These are phyloP conservation scores for Aspergillus pseudoterreus DNA, from an alignment of 2,329 filamentous ascomycete genomes.

Conservation along the genomic window DNA sequence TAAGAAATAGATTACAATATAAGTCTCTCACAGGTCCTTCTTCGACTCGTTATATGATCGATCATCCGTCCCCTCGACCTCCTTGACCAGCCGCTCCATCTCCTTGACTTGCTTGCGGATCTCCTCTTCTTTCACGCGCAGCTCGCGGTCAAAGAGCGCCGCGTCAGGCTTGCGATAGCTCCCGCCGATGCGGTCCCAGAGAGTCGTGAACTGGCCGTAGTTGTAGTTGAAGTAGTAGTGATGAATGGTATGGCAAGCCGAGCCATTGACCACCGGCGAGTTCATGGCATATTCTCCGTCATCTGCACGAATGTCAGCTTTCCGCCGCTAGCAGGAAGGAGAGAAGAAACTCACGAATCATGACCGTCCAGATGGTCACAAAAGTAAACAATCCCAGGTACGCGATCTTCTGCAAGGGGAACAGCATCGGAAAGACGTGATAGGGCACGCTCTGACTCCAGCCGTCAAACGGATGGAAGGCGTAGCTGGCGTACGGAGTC, in stretches of 20 bases:
- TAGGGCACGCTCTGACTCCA: conserved; percentile 85
- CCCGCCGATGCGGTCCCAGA: conserved; percentile 84
- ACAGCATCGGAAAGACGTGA: conserved; percentile 85
- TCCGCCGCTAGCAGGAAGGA: not conserved
- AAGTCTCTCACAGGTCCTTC: conserved; percentile 1
- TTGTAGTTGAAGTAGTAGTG: conserved; percentile 88
- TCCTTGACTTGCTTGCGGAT: conserved; percentile 8
- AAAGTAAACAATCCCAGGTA: conserved; percentile 83
- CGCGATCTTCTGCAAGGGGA: conserved; percentile 85
- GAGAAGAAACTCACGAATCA: conserved; percentile 57
- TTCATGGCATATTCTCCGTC: conserved; percentile 91
- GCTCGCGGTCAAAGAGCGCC: conserved; percentile 9
- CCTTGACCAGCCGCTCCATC: conserved; percentile 11
- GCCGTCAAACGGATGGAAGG: conserved; percentile 91
- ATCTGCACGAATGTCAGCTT: conserved; percentile 39
- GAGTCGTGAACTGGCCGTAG: conserved; percentile 90
- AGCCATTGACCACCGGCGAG: conserved; percentile 82
- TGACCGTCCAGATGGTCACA: conserved; percentile 93
- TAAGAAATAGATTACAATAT: not conserved
- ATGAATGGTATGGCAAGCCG: conserved; percentile 93
- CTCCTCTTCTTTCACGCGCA: conserved; percentile 8
- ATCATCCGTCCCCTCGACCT: conserved; percentile 12
- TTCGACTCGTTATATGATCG: conserved; percentile 7
- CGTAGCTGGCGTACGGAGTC: conserved; percentile 84
- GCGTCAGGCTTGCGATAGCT: conserved; percentile 43